phyloP scores from a whole-genome alignment of 177 flowering plant genomes.

The Vitis hybrid region DNA sequence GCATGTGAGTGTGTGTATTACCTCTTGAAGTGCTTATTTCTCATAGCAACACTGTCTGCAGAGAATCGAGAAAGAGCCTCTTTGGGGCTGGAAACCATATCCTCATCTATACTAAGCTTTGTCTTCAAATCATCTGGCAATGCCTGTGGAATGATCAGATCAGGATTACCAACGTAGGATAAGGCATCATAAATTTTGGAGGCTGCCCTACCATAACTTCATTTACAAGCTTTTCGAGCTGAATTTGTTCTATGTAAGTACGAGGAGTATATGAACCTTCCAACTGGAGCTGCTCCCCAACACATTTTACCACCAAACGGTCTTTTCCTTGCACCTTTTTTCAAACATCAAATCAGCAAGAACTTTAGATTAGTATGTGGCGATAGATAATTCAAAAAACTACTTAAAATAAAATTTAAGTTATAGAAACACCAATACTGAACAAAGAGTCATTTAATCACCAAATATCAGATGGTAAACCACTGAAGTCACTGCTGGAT shows the following conservation, averaged over 20 bases:
- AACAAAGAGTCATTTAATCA: too few species aligned
- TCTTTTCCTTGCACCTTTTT: constrained; percentile 94
- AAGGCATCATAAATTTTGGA: constrained; percentile 5
- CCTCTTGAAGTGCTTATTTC: constrained; percentile 66
- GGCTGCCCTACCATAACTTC: constrained; percentile 80
- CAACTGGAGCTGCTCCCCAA: constrained; percentile 79
- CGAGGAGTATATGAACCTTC: constrained; percentile 90
- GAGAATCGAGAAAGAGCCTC: constrained; percentile 76
- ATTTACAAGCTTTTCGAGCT: constrained; percentile 90
- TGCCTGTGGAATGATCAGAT: constrained; percentile 49
- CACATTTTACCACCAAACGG: constrained; percentile 50
- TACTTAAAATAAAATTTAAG: too few species aligned
- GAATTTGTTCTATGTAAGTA: constrained; percentile 97
- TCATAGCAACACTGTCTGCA: constrained; percentile 54
- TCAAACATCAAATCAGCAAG: not conserved
- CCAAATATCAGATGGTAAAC: too few species aligned
- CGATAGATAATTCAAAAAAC: too few species aligned
- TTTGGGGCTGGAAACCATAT: constrained; percentile 73
- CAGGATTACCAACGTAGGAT: constrained; percentile 10
- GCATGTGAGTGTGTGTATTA: constrained; percentile 14
- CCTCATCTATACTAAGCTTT: constrained; percentile 93
- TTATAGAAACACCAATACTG: too few species aligned
- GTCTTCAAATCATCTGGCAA: constrained; percentile 93
- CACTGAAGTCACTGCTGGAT: too few species aligned
- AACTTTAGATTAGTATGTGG: not conserved